phyloP scores from a whole-genome alignment of 106 monocot genomes.

The Dendrobium huoshanense region DNA sequence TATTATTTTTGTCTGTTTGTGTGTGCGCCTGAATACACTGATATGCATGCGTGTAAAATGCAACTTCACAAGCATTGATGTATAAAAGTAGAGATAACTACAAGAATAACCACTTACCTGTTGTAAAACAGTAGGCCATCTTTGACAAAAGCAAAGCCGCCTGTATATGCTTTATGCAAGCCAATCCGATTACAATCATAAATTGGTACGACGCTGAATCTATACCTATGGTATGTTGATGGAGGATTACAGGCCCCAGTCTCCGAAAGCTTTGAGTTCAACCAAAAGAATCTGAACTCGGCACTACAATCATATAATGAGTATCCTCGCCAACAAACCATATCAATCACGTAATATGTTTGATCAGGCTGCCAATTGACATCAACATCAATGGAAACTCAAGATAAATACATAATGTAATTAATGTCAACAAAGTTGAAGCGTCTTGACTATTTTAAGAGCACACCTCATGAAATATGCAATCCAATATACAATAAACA shows the following conservation, averaged over 20 bases:
- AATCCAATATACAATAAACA: slow-evolving; percentile 82
- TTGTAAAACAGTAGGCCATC: slow-evolving; percentile 92
- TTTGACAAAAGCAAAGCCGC: slow-evolving; percentile 52
- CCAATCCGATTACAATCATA: slow-evolving; percentile 68
- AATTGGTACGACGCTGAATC: slow-evolving; percentile 63
- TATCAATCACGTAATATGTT: slow-evolving; percentile 96
- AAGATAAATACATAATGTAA: neutral
- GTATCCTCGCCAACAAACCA: slow-evolving; percentile 95
- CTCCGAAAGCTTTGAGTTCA: slow-evolving; percentile 88
- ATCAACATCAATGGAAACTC: slow-evolving; percentile 5
- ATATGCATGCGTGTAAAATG: neutral
- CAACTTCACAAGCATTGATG: neutral
- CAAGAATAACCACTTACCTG: slow-evolving; percentile 43
- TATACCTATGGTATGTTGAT: slow-evolving; percentile 70
- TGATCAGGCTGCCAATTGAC: slow-evolving; percentile 63
- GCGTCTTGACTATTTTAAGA: neutral
- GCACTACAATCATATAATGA: slow-evolving; percentile 84
- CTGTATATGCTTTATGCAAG: slow-evolving; percentile 64
- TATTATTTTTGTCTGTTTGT: neutral
- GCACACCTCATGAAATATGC: slow-evolving; percentile 91
- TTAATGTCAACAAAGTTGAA: neutral
- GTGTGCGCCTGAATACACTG: neutral
- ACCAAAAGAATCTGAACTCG: slow-evolving; percentile 98
- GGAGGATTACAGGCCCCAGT: slow-evolving; percentile 79
- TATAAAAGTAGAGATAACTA: neutral